Conservation (phyloP, 1,284 basidiomycete species). For the Neolentinus lepideus region DNA sequence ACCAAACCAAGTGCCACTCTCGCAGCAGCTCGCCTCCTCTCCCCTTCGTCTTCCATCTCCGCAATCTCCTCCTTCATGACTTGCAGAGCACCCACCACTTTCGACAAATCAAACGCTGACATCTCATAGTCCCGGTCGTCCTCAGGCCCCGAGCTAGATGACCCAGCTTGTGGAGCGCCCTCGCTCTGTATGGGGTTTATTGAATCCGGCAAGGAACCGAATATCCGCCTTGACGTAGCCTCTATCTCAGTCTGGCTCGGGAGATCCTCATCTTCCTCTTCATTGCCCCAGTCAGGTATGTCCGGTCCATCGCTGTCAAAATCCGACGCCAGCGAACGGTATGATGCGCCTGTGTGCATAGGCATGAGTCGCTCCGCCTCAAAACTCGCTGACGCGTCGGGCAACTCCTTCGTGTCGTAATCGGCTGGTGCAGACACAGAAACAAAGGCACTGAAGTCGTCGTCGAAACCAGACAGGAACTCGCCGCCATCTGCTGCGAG, state of each 20-base stretch:
- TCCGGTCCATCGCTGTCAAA: conserved; percentile 25
- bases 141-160: not conserved
- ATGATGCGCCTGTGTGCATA: conserved; percentile 30
- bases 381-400: conserved; percentile 5
- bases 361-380: conserved; percentile 16
- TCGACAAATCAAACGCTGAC: conserved; percentile 51
- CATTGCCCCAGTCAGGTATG: conserved; percentile 17
- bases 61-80: conserved; percentile 70
- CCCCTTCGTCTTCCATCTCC: conserved; percentile 53
- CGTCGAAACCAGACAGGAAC: conserved; percentile 50
- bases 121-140: not conserved
- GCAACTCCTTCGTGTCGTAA: conserved; percentile 11
- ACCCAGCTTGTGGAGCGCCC: not conserved
- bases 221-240: conserved; percentile 46
- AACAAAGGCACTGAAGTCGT: conserved; percentile 71
- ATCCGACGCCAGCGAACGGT: conserved; percentile 41
- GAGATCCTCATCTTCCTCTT: conserved; percentile 29
- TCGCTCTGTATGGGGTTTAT: not conserved
- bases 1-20: conserved; percentile 66
- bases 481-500: conserved; percentile 13
- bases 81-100: conserved; percentile 55
- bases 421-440: conserved; percentile 34
- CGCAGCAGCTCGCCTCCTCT: conserved; percentile 61
- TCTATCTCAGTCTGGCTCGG: conserved; percentile 46
- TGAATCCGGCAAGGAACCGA: conserved; percentile 26